These are phyloP conservation scores for Malassezia globosa DNA, from an alignment of 1,284 basidiomycete genomes.

Conservation along the genomic window DNA sequence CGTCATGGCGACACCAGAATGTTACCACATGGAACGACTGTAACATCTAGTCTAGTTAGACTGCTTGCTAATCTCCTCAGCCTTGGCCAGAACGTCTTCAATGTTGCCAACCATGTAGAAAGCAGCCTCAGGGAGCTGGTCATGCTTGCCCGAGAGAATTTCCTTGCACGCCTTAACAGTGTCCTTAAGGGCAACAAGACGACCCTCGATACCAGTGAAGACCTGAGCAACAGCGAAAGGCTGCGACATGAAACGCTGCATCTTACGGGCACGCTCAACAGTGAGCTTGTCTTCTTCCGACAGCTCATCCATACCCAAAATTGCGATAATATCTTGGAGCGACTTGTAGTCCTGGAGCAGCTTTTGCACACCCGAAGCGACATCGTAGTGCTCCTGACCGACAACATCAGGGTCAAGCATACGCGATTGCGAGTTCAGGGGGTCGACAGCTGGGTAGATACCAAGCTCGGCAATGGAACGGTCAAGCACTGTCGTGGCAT, in stretches of 20 bases:
- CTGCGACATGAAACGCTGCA: slow-evolving; percentile 87
- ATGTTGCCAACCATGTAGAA: slow-evolving; percentile 64
- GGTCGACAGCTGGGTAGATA: slow-evolving; percentile 99
- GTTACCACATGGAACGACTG: background rate
- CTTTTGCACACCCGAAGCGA: slow-evolving; percentile 91
- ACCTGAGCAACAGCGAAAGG: slow-evolving; percentile 98
- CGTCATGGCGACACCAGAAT: slow-evolving; percentile 1
- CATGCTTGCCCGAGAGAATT: slow-evolving; percentile 80
- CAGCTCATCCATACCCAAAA: slow-evolving; percentile 98
- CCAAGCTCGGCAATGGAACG: slow-evolving; percentile 98
- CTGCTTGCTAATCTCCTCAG: slow-evolving; percentile 87
- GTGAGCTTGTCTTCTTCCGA: slow-evolving; percentile 99
- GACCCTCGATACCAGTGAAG: slow-evolving; percentile 97
- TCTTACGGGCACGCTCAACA: slow-evolving; percentile 60
- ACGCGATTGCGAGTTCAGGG: slow-evolving; percentile 96
- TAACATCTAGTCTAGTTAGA: slow-evolving; percentile 1
- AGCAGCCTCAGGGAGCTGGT: slow-evolving; percentile 71
- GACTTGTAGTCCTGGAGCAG: slow-evolving; percentile 99
- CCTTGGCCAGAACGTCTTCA: slow-evolving; percentile 89
- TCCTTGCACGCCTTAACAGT: slow-evolving; percentile 51
- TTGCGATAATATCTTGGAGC: slow-evolving; percentile 70
- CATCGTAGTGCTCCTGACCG: slow-evolving; percentile 80
- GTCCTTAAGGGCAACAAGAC: slow-evolving; percentile 62
- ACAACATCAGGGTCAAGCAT: slow-evolving; percentile 99
- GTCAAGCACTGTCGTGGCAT: slow-evolving; percentile 95